Conservation (phyloP, 768 basidiomycete species). For the Mycena polygramma region DNA sequence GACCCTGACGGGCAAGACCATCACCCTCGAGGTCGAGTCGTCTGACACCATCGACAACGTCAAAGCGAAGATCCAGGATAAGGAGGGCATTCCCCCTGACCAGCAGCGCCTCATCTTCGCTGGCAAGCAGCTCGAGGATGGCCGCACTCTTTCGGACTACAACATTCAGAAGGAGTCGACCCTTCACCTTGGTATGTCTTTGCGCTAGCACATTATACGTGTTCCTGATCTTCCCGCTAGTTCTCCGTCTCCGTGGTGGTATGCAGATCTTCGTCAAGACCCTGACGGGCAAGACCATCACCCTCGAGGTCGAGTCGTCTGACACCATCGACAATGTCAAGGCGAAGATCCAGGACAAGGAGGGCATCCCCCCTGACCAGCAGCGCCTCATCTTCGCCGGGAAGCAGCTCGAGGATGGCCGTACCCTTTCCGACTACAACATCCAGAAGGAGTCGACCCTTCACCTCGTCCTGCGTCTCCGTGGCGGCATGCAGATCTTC, state of each 20-base stretch:
- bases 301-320: slow-evolving; percentile 37
- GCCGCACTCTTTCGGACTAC: slow-evolving; percentile 37
- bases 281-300: slow-evolving; percentile 37
- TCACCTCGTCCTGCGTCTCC: slow-evolving; percentile 36
- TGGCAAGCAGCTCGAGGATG: slow-evolving; percentile 37
- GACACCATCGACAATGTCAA: slow-evolving; percentile 39
- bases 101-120: slow-evolving; percentile 37
- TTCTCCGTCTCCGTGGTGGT: slow-evolving; percentile 32
- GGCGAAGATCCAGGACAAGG: slow-evolving; percentile 39
- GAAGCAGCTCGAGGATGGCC: slow-evolving; percentile 38
- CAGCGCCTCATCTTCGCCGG: slow-evolving; percentile 39
- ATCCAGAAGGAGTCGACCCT: slow-evolving; percentile 38
- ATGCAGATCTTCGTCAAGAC: slow-evolving; percentile 39
- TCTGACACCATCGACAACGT: slow-evolving; percentile 45
- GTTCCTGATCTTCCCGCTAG: neutral
- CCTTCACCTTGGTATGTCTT: slow-evolving; percentile 38
- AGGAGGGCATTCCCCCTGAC: slow-evolving; percentile 36
- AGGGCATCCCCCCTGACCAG: slow-evolving; percentile 37
- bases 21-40: slow-evolving; percentile 73
- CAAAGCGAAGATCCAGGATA: slow-evolving; percentile 38
- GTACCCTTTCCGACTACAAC: slow-evolving; percentile 38
- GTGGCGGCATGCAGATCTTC: slow-evolving; percentile 39
- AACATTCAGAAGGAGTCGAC: slow-evolving; percentile 37
- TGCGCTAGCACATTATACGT: no score
- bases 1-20: slow-evolving; percentile 74